Evolutionary conservation across 441 rosid species (phyloP).

Genomic region (Eruca vesicaria): DNA sequence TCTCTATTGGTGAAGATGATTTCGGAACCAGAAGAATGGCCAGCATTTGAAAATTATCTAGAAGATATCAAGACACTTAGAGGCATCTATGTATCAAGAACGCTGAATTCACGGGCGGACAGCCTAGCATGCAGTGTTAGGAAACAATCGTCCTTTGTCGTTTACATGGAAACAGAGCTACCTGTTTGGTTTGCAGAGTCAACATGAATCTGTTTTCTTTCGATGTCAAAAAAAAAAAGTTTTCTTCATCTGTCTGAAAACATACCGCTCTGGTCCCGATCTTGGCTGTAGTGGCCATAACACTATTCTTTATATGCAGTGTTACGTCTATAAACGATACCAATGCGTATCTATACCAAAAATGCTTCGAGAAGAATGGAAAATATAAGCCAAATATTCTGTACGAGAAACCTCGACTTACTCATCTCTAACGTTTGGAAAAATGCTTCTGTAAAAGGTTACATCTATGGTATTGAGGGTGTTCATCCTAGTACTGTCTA

Average conservation of each 20-base stretch:
- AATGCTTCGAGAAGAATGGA: constrained; percentile 51
- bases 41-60: no score
- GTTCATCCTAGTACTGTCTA: neutral
- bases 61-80: no score
- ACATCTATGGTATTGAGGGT: neutral
- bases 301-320: constrained; percentile 9
- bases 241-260: neutral
- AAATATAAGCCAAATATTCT: constrained; percentile 49
- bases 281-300: constrained; percentile 10
- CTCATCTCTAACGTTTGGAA: constrained; percentile 36
- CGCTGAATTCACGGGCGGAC: no score
- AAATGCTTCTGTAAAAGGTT: neutral
- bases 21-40: no score
- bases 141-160: no score
- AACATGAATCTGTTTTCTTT: no score
- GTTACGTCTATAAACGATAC: constrained; percentile 18
- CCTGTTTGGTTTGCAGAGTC: no score
- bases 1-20: no score
- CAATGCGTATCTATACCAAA: constrained; percentile 45
- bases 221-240: no score
- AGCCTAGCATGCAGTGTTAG: no score
- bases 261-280: neutral
- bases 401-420: constrained; percentile 48
- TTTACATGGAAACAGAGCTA: no score
- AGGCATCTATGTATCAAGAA: no score